Percentiles rank a stretch among this genome's conserved stretches.
phyloP scores from a whole-genome alignment of 176 grass and related monocot species.

The Oryza coarctata region DNA sequence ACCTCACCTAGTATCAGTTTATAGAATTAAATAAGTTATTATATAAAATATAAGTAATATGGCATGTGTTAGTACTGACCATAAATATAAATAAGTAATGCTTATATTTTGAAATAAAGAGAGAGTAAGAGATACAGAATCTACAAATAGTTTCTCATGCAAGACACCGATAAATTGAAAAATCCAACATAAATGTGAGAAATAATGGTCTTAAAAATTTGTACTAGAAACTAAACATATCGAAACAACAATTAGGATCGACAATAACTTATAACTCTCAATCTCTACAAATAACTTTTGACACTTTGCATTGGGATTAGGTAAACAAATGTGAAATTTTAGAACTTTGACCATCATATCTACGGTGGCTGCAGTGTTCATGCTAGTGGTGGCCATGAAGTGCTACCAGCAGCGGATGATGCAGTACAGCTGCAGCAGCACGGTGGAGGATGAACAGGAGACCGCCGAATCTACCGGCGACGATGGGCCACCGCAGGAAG shows the following conservation, averaged over 20 bases:
- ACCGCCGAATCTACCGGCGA: too few relatives aligned
- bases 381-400: slow-evolving; percentile 78
- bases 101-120: too few relatives aligned
- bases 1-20: too few relatives aligned
- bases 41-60: too few relatives aligned
- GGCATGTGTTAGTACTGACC: too few relatives aligned
- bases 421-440: slow-evolving; percentile 50
- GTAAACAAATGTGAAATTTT: not conserved
- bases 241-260: not conserved
- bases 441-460: slow-evolving; percentile 26
- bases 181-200: not conserved
- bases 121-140: too few relatives aligned
- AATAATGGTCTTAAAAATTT: not conserved
- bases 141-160: too few relatives aligned
- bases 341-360: not conserved
- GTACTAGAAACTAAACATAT: not conserved
- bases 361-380: slow-evolving; percentile 61
- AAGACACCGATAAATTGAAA: not conserved
- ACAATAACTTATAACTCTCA: not conserved
- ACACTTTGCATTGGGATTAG: not conserved
- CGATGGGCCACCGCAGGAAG: slow-evolving; percentile 8
- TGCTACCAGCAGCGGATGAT: slow-evolving; percentile 75
- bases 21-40: too few relatives aligned
- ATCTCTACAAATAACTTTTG: not conserved
- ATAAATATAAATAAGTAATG: too few relatives aligned